Evolutionary conservation across 2,329 filamentous ascomycete genomes (phyloP).

Genomic region (Aspergillus sclerotialis): DNA sequence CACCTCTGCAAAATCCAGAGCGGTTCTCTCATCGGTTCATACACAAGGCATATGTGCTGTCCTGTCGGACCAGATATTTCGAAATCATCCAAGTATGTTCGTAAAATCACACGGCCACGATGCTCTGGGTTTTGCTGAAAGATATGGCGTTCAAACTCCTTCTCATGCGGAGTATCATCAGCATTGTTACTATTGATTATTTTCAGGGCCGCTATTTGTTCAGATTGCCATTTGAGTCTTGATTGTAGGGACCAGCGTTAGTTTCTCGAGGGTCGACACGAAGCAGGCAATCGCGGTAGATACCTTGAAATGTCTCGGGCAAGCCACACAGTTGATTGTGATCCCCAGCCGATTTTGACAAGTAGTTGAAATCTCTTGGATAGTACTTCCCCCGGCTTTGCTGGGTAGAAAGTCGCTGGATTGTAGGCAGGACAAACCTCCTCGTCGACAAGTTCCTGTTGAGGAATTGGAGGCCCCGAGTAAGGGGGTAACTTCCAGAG

Average conservation of each 20-base stretch:
- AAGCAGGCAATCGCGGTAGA: background rate
- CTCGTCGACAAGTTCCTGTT: conserved; percentile 28
- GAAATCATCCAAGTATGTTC: conserved; percentile 17
- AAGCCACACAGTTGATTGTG: conserved; percentile 40
- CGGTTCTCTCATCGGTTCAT: conserved; percentile 30
- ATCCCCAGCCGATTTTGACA: conserved; percentile 37
- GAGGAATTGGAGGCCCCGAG: conserved; percentile 2
- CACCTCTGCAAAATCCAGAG: conserved; percentile 23
- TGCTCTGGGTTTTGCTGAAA: conserved; percentile 17
- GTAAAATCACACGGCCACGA: conserved; percentile 11
- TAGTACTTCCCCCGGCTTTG: conserved; percentile 31
- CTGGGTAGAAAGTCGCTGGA: conserved; percentile 33
- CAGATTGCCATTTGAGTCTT: conserved; percentile 8
- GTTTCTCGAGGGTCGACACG: background rate
- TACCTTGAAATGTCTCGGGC: conserved; percentile 25
- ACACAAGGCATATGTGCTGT: conserved; percentile 27
- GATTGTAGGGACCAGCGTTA: background rate
- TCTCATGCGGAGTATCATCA: conserved; percentile 10
- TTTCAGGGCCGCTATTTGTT: conserved; percentile 20
- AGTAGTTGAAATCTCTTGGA: conserved; percentile 30
- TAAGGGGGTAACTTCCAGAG: conserved; percentile 7
- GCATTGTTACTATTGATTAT: conserved; percentile 16
- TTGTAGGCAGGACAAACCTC: conserved; percentile 32
- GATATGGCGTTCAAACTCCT: conserved; percentile 24
- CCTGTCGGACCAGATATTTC: conserved; percentile 15